Percentiles rank a stretch among this genome's conserved stretches.
phyloP scores from a whole-genome alignment of 2,329 filamentous ascomycete species.

The Paraphoma chrysanthemicola region DNA sequence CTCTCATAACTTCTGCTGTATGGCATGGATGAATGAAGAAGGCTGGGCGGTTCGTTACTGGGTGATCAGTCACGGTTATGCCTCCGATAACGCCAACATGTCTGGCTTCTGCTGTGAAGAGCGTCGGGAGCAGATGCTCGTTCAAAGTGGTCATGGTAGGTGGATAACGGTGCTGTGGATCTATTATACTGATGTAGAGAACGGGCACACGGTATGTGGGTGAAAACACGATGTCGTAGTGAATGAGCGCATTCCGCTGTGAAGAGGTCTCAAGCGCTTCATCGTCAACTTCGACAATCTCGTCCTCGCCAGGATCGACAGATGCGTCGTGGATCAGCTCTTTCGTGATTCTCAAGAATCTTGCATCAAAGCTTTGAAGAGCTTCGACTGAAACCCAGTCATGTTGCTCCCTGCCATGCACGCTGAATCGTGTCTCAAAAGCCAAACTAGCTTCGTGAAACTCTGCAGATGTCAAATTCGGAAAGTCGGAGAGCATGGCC shows the following conservation, averaged over 20 bases:
- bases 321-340: neutral
- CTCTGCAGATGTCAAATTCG: slow-evolving; percentile 33
- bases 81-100: slow-evolving; percentile 49
- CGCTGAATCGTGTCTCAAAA: slow-evolving; percentile 22
- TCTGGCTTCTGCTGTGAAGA: slow-evolving; percentile 40
- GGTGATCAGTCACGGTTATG: slow-evolving; percentile 69
- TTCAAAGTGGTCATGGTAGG: slow-evolving; percentile 45
- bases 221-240: slow-evolving; percentile 54
- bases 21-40: slow-evolving; percentile 96
- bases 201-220: slow-evolving; percentile 54
- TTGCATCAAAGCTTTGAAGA: slow-evolving; percentile 13
- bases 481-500: slow-evolving; percentile 29
- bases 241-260: slow-evolving; percentile 9
- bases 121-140: slow-evolving; percentile 43
- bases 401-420: slow-evolving; percentile 16
- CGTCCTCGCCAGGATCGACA: slow-evolving; percentile 1
- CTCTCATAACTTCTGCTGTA: slow-evolving; percentile 79
- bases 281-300: slow-evolving; percentile 29
- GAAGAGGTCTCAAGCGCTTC: slow-evolving; percentile 17
- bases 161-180: slow-evolving; percentile 33
- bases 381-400: slow-evolving; percentile 34
- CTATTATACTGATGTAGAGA: slow-evolving; percentile 49
- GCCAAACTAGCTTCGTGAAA: slow-evolving; percentile 36
- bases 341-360: slow-evolving; percentile 30
- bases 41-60: slow-evolving; percentile 75